These are phyloP conservation scores for Hirsutella minnesotensis DNA, from an alignment of 2,329 filamentous ascomycete species.

Conservation along the genomic window DNA sequence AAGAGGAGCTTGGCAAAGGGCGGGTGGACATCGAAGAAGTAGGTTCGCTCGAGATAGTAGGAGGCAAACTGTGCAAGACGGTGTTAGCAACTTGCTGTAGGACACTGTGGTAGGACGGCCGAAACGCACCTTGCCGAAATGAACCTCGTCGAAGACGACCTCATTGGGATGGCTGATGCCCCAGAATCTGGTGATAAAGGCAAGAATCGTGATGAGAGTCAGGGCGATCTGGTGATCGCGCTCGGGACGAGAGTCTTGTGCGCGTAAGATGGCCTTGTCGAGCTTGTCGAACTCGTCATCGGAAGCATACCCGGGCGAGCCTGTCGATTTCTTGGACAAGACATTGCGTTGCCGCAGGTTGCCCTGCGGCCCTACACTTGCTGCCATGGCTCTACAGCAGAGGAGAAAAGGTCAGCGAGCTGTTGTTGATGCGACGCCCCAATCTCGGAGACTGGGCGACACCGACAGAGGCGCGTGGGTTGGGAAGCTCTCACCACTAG, in stretches of 20 bases:
- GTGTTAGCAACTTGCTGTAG: background rate
- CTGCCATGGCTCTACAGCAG: conserved; percentile 27
- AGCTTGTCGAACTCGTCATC: conserved; percentile 41
- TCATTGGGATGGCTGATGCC: conserved; percentile 91
- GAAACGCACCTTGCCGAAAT: conserved; percentile 85
- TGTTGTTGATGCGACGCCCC: background rate
- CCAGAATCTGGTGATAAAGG: conserved; percentile 89
- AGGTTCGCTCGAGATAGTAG: conserved; percentile 87
- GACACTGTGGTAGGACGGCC: background rate
- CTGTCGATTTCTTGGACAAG: conserved; percentile 34
- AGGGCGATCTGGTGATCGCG: conserved; percentile 78
- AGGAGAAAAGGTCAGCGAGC: conserved; percentile 9
- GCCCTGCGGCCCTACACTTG: conserved; percentile 40
- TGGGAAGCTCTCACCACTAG: background rate
- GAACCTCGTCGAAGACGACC: conserved; percentile 97
- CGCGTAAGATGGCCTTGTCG: conserved; percentile 23
- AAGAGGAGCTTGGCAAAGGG: conserved; percentile 97
- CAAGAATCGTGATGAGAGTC: conserved; percentile 63
- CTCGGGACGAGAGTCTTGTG: conserved; percentile 40
- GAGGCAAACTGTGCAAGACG: conserved; percentile 46
- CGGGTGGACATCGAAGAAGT: conserved; percentile 99
- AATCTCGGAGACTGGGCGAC: background rate
- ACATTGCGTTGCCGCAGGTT: conserved; percentile 48
- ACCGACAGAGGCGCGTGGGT: background rate
- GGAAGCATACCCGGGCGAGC: conserved; percentile 22